These are phyloP conservation scores for Eugenia klotzschiana DNA, from an alignment of 441 rosid genomes.

Conservation along the genomic window DNA sequence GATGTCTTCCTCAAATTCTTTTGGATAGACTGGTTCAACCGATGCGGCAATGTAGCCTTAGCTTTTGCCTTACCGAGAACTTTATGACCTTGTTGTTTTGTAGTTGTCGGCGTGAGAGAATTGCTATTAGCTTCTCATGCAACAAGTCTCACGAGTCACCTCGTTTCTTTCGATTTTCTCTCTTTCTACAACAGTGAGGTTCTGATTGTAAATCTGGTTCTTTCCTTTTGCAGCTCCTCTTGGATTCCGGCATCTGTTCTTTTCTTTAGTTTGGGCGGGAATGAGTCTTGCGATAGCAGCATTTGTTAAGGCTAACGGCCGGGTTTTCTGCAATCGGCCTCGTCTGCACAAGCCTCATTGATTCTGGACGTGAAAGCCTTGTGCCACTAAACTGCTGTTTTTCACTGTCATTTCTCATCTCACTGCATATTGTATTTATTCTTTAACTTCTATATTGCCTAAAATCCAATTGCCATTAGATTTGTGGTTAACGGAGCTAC, in stretches of 20 bases:
- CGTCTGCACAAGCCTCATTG: slow-evolving; percentile 77
- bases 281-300: slow-evolving; percentile 46
- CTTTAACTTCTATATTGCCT: not conserved
- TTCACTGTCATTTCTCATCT: not conserved
- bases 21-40: not conserved
- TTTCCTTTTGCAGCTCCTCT: slow-evolving; percentile 40
- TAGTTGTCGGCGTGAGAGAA: not conserved
- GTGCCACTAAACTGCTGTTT: not conserved
- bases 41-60: not conserved
- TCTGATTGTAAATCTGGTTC: not conserved
- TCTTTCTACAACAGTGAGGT: not conserved
- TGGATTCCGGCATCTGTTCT: slow-evolving; percentile 39
- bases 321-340: slow-evolving; percentile 92
- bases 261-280: slow-evolving; percentile 68
- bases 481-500: not conserved
- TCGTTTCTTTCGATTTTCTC: not conserved
- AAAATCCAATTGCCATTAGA: not conserved
- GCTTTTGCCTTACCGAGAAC: not conserved
- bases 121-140: not conserved
- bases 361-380: slow-evolving; percentile 5
- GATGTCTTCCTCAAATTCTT: not conserved
- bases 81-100: not conserved
- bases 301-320: slow-evolving; percentile 66
- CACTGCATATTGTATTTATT: slow-evolving; percentile 3
- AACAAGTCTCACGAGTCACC: not conserved